Base-by-base conservation (phyloP, 164 flowering plant genomes). In the Piper longum region DNA sequence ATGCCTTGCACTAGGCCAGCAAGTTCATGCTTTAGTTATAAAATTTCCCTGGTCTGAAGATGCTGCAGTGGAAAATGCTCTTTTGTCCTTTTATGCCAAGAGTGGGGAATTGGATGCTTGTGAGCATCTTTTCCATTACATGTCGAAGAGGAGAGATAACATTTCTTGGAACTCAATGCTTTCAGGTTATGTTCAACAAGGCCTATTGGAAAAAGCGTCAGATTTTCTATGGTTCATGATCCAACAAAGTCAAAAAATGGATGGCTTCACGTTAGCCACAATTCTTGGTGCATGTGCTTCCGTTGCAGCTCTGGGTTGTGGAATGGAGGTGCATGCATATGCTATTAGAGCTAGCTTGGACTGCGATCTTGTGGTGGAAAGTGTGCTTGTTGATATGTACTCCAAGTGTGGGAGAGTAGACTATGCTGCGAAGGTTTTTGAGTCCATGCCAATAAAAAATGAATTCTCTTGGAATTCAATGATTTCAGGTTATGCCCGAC, bases 281-380 rank as follows among this genome's bases (percentile, higher is more conserved):
- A 85, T 86, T 73, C 87, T 92, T 5, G 88, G 98, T 77, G 98
- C 96, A 45, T 89, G 96, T 79, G 96, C 98, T 41, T 85, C 91
- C 2, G 80, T 83, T 61, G 91, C 97, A 63, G 83, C 97, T 51
- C 68, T 92, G 65, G 87, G 83, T 67, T 85, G 83, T 64, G 98
- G 96, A 44, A 87, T 88, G 96, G 93, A 92, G 72, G 82, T 85
- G 59, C 98, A 89, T 73, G 96, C 86, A 56, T 77, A 83, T 76
- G 80, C 78, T 9, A 72, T 85, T 55, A 78, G 91, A 72, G 81
- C 88, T 66, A 74, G 83, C 65, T 65, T 83, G 73, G 87, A 78
- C 70, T 76, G 79, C 62, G 92, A 91, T 77, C 88, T 89, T 60
- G 98, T 91, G 19, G 83, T 91, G 43, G 98, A 91, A 55, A 87